Evolutionary conservation across 2,329 filamentous ascomycete genomes (phyloP), one percentile per base, ranked within the genome.

Genomic region (Aschersonia sp.): DNA sequence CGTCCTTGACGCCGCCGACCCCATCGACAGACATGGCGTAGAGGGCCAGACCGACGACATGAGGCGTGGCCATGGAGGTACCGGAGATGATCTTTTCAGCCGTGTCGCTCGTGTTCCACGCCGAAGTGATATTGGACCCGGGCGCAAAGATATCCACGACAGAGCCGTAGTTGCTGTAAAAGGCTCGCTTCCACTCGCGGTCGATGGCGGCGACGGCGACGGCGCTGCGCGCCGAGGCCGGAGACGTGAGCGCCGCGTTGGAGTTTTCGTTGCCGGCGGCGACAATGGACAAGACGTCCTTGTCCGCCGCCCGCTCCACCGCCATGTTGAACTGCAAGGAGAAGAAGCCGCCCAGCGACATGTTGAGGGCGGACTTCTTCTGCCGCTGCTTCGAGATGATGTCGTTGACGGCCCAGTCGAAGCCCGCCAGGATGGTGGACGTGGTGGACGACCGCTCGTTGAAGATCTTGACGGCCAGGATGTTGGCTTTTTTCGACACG

Each of bases 61-160:
- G 71, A 3, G 74, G 75, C 7, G 66, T 60, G 8, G 74, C 69
- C 70, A 76, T 76, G 0, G 68, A 74, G 2, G 75, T 79, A 29
- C 75, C 74, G 2, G 63, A 68, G 45, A 70, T 61, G 1, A 53
- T 59, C 30, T 59, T 57, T 32, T 52, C 63, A 11, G 68, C 66
- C 10, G 56, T 50, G 37, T 48, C 47, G n/a, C 37, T 39, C 30
- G 30, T 33, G 46, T 59, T 63, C 44, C 58, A 74, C 0, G 71
- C 54, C 3, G 69, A 73, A 0, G 67, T 50, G 31, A 74, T 57
- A 12, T 49, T 51, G 5, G 64, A 59, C 4, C 71, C 71, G 0
- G 71, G 69, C 0, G 68, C 71, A 45, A 71, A 66, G 45, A 74
- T 58, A 44, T 73, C 68, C 4, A 73, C 59, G 2, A 58, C 49